phyloP scores from a whole-genome alignment of 192 early-diverging fungal species.

The Martensiomyces pterosporus region DNA sequence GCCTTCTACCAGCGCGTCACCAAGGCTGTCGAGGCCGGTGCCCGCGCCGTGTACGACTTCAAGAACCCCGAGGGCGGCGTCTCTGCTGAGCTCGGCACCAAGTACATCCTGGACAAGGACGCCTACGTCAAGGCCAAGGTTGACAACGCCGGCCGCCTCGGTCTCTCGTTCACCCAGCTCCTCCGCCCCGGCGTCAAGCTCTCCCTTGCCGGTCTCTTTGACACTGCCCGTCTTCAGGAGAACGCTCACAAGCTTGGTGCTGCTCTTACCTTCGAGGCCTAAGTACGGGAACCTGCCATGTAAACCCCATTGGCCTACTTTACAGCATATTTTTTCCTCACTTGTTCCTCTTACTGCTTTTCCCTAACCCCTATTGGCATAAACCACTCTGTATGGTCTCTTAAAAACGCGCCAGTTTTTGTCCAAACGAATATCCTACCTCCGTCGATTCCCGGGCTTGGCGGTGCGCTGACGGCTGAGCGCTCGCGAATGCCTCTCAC shows the following conservation, averaged over 20 bases:
- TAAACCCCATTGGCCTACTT: too few relatives aligned
- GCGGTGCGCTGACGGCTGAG: too few relatives aligned
- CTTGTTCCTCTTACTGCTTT: too few relatives aligned
- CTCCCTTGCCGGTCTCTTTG: slow-evolving; percentile 85
- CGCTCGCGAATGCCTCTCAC: too few relatives aligned
- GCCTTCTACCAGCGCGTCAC: slow-evolving; percentile 97
- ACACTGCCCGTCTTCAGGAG: slow-evolving; percentile 90
- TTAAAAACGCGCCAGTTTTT: too few relatives aligned
- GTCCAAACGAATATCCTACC: too few relatives aligned
- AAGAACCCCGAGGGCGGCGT: slow-evolving; percentile 68
- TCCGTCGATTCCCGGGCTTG: too few relatives aligned
- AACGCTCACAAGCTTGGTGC: slow-evolving; percentile 95
- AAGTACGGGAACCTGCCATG: too few relatives aligned
- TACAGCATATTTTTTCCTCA: too few relatives aligned
- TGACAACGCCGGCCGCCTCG: slow-evolving; percentile 78
- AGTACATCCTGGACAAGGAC: slow-evolving; percentile 83
- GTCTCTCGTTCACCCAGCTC: slow-evolving; percentile 89
- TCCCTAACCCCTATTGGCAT: too few relatives aligned
- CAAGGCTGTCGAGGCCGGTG: slow-evolving; percentile 89
- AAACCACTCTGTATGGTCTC: too few relatives aligned
- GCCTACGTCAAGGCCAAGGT: slow-evolving; percentile 91
- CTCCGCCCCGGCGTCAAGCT: slow-evolving; percentile 94
- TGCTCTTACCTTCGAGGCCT: slow-evolving; percentile 85
- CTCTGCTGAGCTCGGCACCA: slow-evolving; percentile 89
- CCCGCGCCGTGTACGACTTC: slow-evolving; percentile 87